Percentiles rank a stretch among this genome's conserved stretches.
These are phyloP conservation scores for Yamadazyma takamatsuzukensis DNA, from an alignment of 805 yeast genomes.

Conservation along the genomic window DNA sequence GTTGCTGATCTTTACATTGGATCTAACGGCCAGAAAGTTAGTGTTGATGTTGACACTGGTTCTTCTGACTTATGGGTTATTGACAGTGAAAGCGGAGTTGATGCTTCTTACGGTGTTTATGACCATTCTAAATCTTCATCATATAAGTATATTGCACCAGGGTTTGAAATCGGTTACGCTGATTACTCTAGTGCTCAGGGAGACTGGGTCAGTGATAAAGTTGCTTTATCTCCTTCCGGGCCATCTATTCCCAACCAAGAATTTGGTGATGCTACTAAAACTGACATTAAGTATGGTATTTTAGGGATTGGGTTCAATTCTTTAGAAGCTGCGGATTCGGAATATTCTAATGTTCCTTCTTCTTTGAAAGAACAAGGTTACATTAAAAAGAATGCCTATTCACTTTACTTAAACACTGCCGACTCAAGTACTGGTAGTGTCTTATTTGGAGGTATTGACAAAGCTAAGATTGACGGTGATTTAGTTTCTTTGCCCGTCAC, in stretches of 20 bases:
- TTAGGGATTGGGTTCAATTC: slow-evolving; percentile 16
- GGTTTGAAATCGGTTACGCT: slow-evolving; percentile 43
- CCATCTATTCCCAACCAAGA: slow-evolving; percentile 9
- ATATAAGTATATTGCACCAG: slow-evolving; percentile 25
- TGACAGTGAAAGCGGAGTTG: slow-evolving; percentile 4
- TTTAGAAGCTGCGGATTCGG: slow-evolving; percentile 8
- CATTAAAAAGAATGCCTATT: slow-evolving; percentile 33
- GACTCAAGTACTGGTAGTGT: slow-evolving; percentile 20
- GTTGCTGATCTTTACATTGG: slow-evolving; percentile 16
- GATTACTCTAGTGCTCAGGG: slow-evolving; percentile 43
- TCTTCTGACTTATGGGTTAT: slow-evolving; percentile 29
- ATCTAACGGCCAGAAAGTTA: slow-evolving; percentile 17
- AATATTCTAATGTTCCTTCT: slow-evolving; percentile 32
- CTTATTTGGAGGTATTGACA: slow-evolving; percentile 31
- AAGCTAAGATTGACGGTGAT: slow-evolving; percentile 19
- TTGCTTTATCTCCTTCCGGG: slow-evolving; percentile 11
- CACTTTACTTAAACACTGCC: slow-evolving; percentile 29
- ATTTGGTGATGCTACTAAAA: slow-evolving; percentile 14
- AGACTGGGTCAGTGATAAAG: slow-evolving; percentile 14
- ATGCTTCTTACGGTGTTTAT: slow-evolving; percentile 33
- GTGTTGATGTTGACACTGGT: slow-evolving; percentile 24
- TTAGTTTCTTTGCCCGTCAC: slow-evolving; percentile 18
- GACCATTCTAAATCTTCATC: slow-evolving; percentile 28
- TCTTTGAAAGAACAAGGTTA: slow-evolving; percentile 29
- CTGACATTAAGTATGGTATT: slow-evolving; percentile 11